A percentile compares a stretch with the other conserved stretches of the same genome.
Conservation (phyloP, 176 grass and related monocot species). For the Puya raimondii region DNA sequence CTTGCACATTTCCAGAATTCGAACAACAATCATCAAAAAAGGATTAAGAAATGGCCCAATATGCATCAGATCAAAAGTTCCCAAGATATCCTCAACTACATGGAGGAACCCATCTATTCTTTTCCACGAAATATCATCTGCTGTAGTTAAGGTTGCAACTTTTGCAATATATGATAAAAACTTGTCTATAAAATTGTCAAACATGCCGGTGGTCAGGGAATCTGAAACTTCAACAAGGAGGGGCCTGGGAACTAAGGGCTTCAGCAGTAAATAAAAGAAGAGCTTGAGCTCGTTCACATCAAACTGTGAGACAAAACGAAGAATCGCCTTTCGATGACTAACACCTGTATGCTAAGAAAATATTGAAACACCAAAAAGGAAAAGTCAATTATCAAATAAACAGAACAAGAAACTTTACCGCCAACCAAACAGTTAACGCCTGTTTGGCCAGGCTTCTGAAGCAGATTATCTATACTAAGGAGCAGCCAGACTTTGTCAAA, state of each 20-base stretch:
- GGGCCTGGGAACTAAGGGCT: conserved; percentile 46
- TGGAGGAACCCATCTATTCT: conserved; percentile 75
- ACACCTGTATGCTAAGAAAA: conserved; percentile 68
- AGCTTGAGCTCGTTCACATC: conserved; percentile 72
- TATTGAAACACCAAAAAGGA: conserved; percentile 18
- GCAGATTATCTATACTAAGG: no score
- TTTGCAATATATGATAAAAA: conserved; percentile 28
- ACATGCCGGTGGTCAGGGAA: conserved; percentile 21
- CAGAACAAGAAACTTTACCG: conserved; percentile 1
- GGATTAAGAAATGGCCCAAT: conserved; percentile 58
- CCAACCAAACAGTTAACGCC: not conserved
- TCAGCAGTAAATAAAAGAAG: conserved; percentile 72
- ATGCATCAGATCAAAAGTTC: conserved; percentile 65
- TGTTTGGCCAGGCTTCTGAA: no score
- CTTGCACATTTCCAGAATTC: conserved; percentile 70
- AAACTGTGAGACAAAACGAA: conserved; percentile 81
- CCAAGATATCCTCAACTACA: conserved; percentile 71
- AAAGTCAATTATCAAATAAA: conserved; percentile 18
- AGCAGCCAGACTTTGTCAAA: no score
- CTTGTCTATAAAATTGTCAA: conserved; percentile 23
- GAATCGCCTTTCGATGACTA: conserved; percentile 71
- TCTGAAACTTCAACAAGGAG: conserved; percentile 37
- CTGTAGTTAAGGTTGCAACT: conserved; percentile 35
- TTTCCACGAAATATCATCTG: conserved; percentile 63
- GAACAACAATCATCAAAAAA: conserved; percentile 68